Conservation (phyloP, 805 yeast species). For the Yueomyces sinensis region DNA sequence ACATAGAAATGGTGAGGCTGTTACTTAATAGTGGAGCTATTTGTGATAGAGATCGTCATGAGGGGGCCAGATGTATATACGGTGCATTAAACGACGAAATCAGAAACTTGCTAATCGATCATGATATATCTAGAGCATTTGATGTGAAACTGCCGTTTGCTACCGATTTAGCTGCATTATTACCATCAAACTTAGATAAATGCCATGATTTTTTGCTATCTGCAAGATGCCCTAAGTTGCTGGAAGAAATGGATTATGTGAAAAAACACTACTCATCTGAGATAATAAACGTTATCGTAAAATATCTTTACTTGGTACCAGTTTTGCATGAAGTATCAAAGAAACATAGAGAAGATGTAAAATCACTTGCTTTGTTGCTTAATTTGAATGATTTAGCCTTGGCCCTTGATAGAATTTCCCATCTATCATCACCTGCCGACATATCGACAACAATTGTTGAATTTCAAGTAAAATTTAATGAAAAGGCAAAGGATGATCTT, state of each 20-base stretch:
- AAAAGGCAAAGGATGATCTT: conserved; percentile 16
- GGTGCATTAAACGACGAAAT: conserved; percentile 65
- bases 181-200: conserved; percentile 16
- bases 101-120: conserved; percentile 40
- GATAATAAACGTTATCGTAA: conserved; percentile 17
- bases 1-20: conserved; percentile 45
- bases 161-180: conserved; percentile 41
- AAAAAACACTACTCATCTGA: conserved; percentile 1
- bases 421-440: conserved; percentile 18
- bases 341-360: conserved; percentile 19
- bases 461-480: conserved; percentile 21
- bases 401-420: conserved; percentile 21
- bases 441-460: conserved; percentile 23
- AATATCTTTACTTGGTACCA: conserved; percentile 27
- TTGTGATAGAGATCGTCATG: conserved; percentile 71
- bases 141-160: conserved; percentile 64
- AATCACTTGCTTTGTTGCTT: conserved; percentile 23
- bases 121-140: conserved; percentile 55
- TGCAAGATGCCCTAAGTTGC: conserved; percentile 26
- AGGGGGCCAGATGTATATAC: conserved; percentile 66
- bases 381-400: conserved; percentile 26
- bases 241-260: conserved; percentile 3
- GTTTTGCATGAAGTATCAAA: conserved; percentile 27
- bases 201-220: conserved; percentile 31
- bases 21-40: conserved; percentile 56